A percentile compares a stretch with the other conserved stretches of the same genome.
Conservation (phyloP, 2,329 filamentous ascomycete species). For the Colletotrichum sp. region DNA sequence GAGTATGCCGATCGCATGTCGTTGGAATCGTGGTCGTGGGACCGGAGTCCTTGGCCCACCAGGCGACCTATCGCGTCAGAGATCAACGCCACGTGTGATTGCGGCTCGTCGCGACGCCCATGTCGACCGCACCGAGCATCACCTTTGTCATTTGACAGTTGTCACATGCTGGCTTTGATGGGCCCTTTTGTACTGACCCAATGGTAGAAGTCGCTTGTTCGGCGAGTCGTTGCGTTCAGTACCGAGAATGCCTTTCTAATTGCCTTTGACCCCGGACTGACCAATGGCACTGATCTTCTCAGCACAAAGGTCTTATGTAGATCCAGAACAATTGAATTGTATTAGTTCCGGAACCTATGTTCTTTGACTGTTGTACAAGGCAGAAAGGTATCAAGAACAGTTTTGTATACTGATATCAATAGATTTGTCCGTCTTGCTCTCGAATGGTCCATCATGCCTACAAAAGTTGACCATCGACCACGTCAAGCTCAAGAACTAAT, state of each 20-base stretch:
- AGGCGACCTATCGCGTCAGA: neutral
- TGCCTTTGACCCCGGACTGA: neutral
- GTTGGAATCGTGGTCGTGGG: neutral
- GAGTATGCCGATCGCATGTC: neutral
- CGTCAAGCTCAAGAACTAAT: neutral
- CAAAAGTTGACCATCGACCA: neutral
- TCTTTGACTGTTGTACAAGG: neutral
- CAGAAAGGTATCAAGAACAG: neutral
- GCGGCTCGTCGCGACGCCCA: neutral
- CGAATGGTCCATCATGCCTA: neutral
- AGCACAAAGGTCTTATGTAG: accelerated
- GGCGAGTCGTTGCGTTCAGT: neutral
- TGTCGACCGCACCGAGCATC: neutral
- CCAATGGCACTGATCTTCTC: neutral
- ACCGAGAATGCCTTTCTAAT: accelerated
- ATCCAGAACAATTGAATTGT: neutral
- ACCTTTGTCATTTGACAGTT: neutral
- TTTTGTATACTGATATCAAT: neutral
- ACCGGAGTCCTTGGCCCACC: neutral
- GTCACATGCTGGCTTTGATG: neutral
- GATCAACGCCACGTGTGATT: neutral
- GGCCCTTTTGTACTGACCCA: neutral
- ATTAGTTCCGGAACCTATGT: accelerated
- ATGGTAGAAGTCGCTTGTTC: accelerated
- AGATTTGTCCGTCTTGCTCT: neutral